Evolutionary conservation across 2,329 filamentous ascomycete species (phyloP), one percentile per base, ranked within the genome.

Genomic region (Exophiala aquamarina): DNA sequence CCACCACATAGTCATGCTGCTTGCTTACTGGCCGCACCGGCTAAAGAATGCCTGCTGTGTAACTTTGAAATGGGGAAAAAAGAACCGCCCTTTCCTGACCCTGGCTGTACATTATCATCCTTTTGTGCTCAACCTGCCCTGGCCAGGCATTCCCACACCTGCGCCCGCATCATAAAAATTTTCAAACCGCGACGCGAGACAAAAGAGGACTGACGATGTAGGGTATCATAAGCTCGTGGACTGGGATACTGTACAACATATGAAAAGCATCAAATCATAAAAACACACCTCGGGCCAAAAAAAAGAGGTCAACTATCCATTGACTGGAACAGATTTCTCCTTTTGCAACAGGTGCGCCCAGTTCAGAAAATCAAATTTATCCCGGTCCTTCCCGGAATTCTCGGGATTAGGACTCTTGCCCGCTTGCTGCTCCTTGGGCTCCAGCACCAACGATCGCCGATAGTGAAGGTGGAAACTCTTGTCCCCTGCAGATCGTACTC

Each of bases 381-480:
- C 74, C 54, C 70, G 74, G n/a, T 65, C 60, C 44, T 64, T 65
- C 40, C 71, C 21, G 64, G 44, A 31, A 21, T 38, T 26, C 21
- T 64, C 62, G 13, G 54, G 51, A 39, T 56, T 59, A 36, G 55
- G 43, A 42, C 47, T 44, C 50, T 51, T 47, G 46, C 49, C 18
- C n/a, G n/a, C n/a, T 9, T 34, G 42, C 17, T 47, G 43, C 38
- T 72, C 70, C 46, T 67, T 62, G 1, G 91, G 91, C 65, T 96
- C 91, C 18, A 95, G 77, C 20, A 91, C 71, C 35, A 95, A 75
- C 50, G 89, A 94, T 63, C 92, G 89, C 56, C 90, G 83, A 67
- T 95, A 94, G 65, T 85, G 83, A 54, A 75, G 78, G 55, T 83
- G 80, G 11, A 83, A 77, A 58, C 81, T 82, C 50, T 78, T 76